Conservation (phyloP, 2,329 filamentous ascomycete genomes). For the Claviceps purpurea region DNA sequence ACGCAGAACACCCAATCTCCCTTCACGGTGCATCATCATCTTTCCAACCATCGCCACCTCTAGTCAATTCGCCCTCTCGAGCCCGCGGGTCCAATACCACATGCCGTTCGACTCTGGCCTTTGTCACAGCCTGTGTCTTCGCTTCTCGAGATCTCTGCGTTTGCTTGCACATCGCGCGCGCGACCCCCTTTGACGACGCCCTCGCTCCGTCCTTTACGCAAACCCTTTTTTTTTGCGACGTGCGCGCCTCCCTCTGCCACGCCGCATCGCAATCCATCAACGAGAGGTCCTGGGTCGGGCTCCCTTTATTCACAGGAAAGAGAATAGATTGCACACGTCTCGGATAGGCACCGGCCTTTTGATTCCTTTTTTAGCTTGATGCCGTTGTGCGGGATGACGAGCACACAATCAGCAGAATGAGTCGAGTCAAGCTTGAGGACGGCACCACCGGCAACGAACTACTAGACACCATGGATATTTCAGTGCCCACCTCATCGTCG, state of each 20-base stretch:
- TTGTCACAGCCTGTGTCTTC: neutral
- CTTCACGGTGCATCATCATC: too few species aligned
- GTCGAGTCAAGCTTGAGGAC: conserved; percentile 31
- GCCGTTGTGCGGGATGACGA: conserved; percentile 28
- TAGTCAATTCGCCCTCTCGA: conserved; percentile 1
- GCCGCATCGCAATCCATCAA: neutral
- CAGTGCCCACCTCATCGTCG: conserved; percentile 25
- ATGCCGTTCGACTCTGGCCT: conserved; percentile 8
- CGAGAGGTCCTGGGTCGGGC: neutral
- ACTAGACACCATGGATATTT: conserved; percentile 27
- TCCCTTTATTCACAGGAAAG: neutral
- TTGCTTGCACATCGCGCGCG: conserved; percentile 2
- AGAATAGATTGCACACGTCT: too few species aligned
- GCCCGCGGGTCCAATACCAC: conserved; percentile 9
- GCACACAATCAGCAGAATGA: conserved; percentile 26
- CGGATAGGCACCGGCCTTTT: neutral
- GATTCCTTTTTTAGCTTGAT: neutral
- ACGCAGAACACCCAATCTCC: too few species aligned
- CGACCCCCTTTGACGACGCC: conserved; percentile 1
- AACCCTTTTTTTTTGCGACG: neutral
- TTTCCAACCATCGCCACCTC: conserved; percentile 1
- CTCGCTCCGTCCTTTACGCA: neutral
- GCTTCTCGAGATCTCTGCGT: neutral
- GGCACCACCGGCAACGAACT: conserved; percentile 20
- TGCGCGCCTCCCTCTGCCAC: neutral